Evolutionary conservation across 345 rosid species (phyloP), one percentile per base, ranked within the genome.

Genomic region (Triadica sebifera): DNA sequence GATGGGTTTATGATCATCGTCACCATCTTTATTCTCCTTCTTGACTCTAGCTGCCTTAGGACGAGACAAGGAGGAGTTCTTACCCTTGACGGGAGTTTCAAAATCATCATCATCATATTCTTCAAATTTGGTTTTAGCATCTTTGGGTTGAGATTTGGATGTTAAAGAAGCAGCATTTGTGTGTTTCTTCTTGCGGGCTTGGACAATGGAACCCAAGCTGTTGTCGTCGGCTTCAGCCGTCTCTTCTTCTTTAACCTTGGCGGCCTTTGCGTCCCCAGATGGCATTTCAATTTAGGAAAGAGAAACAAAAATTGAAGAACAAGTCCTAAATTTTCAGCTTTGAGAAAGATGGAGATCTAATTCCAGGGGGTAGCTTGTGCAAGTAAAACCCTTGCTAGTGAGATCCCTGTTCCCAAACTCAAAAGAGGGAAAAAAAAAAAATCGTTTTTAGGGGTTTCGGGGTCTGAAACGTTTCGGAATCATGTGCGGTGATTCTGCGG

Each of bases 171-270:
- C 80, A 20, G 82, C 86, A 72, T 77, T 74, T 13, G 85, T 66
- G 55, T 85, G 77, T 15, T 84, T 89, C 82, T 82, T 89, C 84
- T 77, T 89, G 20, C 82, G 81, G 52, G 82, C 81, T 75, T 68
- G 80, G 50, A 70, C 50, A 53, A 91, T 66, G 34, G 91, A 86
- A 55, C 85, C 82, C 87, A 91, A 73, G 76, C 87, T 81, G 87
- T 73, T 85, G 3, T 77, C 75, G 62, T 82, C 89, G 24, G 69
- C 81, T 17, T 82, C 87, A 7, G 76, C 89, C 20, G 24, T 76
- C 41, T 69, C 78, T 68, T 72, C 81, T 55, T 73, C 63, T 19
- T 41, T 74, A 43, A 24, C 25, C 74, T 82, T 83, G 81, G 76
- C 45, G 46, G 84, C 43, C 72, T 82, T 86, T 8, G 85, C 71